A percentile compares a stretch with the other conserved stretches of the same genome.
Conservation (phyloP, 1,284 basidiomycete genomes). For the Rhodofomes roseus region DNA sequence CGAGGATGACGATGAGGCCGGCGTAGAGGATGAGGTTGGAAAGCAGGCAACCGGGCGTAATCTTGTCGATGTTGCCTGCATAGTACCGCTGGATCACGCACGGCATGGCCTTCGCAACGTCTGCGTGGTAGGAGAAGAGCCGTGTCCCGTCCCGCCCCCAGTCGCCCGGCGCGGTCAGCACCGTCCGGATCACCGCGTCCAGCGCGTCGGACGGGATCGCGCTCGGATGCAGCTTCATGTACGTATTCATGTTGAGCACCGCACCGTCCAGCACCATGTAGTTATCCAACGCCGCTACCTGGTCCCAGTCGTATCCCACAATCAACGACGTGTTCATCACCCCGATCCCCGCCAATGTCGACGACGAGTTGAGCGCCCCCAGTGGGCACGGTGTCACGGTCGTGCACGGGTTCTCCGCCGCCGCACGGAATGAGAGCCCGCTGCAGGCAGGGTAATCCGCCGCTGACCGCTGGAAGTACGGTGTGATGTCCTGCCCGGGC, state of each 20-base stretch:
- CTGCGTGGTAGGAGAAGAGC: conserved; percentile 72
- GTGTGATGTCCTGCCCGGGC: conserved; percentile 88
- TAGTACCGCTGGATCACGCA: conserved; percentile 85
- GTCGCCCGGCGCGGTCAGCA: conserved; percentile 49
- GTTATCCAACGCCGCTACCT: conserved; percentile 64
- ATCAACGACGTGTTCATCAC: conserved; percentile 62
- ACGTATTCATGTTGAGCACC: conserved; percentile 92
- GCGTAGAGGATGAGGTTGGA: conserved; percentile 88
- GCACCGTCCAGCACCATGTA: conserved; percentile 91
- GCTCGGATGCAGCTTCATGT: conserved; percentile 72
- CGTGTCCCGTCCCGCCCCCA: conserved; percentile 89
- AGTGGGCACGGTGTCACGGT: conserved; percentile 58
- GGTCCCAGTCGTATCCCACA: conserved; percentile 87
- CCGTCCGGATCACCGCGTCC: conserved; percentile 79
- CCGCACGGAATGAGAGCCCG: conserved; percentile 60
- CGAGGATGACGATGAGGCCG: conserved; percentile 89
- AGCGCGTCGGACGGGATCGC: conserved; percentile 74
- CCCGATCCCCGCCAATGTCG: conserved; percentile 58
- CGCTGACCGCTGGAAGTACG: conserved; percentile 71
- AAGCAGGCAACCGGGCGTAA: conserved; percentile 94
- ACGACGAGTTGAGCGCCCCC: conserved; percentile 46
- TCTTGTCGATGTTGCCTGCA: conserved; percentile 95
- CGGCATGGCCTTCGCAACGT: conserved; percentile 63
- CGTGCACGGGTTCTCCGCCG: conserved; percentile 73
- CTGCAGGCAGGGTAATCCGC: conserved; percentile 63